phyloP scores from a whole-genome alignment of 202 grass and related monocot species.

The Digitaria exilis region DNA sequence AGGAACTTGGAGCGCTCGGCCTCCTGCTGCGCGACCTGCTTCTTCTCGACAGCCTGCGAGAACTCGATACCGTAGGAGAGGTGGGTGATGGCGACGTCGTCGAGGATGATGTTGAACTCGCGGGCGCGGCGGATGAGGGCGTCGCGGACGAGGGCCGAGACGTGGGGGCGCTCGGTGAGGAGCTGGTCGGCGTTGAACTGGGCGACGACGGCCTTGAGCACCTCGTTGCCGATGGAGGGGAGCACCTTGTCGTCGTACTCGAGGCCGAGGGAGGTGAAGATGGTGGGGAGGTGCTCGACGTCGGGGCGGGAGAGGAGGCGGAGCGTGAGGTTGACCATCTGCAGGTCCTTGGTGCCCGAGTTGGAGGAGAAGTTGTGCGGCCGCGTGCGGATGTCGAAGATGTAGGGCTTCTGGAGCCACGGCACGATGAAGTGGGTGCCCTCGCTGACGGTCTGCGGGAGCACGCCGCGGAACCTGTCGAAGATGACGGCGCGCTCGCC shows the following conservation, averaged over 20 bases:
- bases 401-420: constrained; percentile 91
- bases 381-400: constrained; percentile 93
- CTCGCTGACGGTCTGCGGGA: constrained; percentile 72
- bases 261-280: constrained; percentile 90
- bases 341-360: constrained; percentile 92
- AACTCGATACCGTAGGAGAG: constrained; percentile 88
- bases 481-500: constrained; percentile 94
- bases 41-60: constrained; percentile 87
- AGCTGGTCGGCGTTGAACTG: constrained; percentile 98
- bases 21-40: constrained; percentile 92
- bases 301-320: constrained; percentile 88
- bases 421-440: constrained; percentile 98
- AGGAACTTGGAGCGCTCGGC: constrained; percentile 94
- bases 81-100: constrained; percentile 94
- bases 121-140: constrained; percentile 67
- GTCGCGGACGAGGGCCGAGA: constrained; percentile 85
- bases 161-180: constrained; percentile 84
- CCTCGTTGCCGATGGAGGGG: constrained; percentile 94
- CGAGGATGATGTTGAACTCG: constrained; percentile 94
- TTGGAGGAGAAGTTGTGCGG: constrained; percentile 96
- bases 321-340: constrained; percentile 93
- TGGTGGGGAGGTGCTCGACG: constrained; percentile 71
- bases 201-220: constrained; percentile 91
- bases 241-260: constrained; percentile 97
- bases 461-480: constrained; percentile 89